Evolutionary conservation across 805 yeast species (phyloP).

Genomic region (Cyberlindnera suaveolens): DNA sequence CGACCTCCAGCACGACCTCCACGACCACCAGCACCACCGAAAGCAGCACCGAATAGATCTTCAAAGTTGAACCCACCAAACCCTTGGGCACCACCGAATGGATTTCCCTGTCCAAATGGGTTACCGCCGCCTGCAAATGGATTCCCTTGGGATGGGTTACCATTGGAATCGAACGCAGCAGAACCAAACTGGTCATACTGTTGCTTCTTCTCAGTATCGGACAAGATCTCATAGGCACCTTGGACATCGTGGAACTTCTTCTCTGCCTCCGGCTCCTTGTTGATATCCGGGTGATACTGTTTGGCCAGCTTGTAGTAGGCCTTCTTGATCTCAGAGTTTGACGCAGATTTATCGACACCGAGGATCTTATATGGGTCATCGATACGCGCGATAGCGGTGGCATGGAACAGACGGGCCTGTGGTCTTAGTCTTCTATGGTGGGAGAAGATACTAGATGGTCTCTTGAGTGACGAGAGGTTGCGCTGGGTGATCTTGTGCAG

Average conservation of each 20-base stretch:
- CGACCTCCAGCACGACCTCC: slow-evolving; percentile 10
- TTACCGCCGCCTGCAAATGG: slow-evolving; percentile 47
- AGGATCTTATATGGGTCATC: slow-evolving; percentile 79
- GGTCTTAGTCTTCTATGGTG: slow-evolving; percentile 3
- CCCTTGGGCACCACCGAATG: slow-evolving; percentile 29
- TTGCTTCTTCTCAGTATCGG: slow-evolving; percentile 76
- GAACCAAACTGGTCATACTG: slow-evolving; percentile 93
- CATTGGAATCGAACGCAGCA: slow-evolving; percentile 67
- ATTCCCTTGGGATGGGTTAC: slow-evolving; percentile 37
- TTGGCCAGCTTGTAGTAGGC: slow-evolving; percentile 92
- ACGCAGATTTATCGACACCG: slow-evolving; percentile 70
- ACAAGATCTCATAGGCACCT: slow-evolving; percentile 87
- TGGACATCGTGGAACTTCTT: slow-evolving; percentile 87
- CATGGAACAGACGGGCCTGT: slow-evolving; percentile 34
- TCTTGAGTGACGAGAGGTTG: slow-evolving; percentile 1
- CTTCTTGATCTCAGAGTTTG: slow-evolving; percentile 83
- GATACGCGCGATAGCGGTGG: slow-evolving; percentile 25
- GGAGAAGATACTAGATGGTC: neutral
- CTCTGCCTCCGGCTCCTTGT: slow-evolving; percentile 85
- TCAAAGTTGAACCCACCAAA: slow-evolving; percentile 45
- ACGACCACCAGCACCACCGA: slow-evolving; percentile 32
- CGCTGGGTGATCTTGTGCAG: slow-evolving; percentile 4
- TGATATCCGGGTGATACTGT: slow-evolving; percentile 93
- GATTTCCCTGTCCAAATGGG: slow-evolving; percentile 40
- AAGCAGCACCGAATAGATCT: slow-evolving; percentile 53